Percentiles rank a stretch among this genome's conserved stretches.
phyloP scores from a whole-genome alignment of 2,329 filamentous ascomycete genomes.

The Fusarium verticillioides region DNA sequence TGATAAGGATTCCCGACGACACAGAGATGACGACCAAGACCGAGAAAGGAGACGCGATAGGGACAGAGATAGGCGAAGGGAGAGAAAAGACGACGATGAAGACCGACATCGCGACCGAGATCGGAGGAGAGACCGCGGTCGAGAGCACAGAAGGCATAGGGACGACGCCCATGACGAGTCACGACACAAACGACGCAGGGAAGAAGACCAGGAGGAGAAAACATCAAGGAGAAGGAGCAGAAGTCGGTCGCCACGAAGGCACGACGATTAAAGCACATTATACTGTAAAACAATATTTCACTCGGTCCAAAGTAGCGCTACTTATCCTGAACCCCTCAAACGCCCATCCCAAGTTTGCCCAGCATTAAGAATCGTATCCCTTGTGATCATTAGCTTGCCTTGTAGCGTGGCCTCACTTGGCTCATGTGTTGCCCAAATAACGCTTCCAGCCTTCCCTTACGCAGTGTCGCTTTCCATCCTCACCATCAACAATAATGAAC shows the following conservation, averaged over 20 bases:
- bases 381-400: slow-evolving; percentile 7
- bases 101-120: slow-evolving; percentile 41
- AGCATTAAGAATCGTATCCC: slow-evolving; percentile 17
- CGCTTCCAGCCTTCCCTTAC: slow-evolving; percentile 84
- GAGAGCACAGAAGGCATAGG: slow-evolving; percentile 45
- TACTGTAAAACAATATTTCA: slow-evolving; percentile 35
- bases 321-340: slow-evolving; percentile 34
- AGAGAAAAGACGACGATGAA: slow-evolving; percentile 39
- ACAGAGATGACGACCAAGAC: slow-evolving; percentile 46
- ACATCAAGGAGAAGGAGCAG: slow-evolving; percentile 48
- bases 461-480: slow-evolving; percentile 74
- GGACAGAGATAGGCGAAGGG: slow-evolving; percentile 34
- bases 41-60: slow-evolving; percentile 40
- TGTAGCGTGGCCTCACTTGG: neutral
- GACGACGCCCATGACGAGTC: slow-evolving; percentile 46
- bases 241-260: slow-evolving; percentile 56
- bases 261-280: slow-evolving; percentile 42
- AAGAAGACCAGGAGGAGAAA: slow-evolving; percentile 43
- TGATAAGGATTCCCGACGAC: slow-evolving; percentile 46
- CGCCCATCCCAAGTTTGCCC: slow-evolving; percentile 38
- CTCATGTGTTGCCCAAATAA: slow-evolving; percentile 66
- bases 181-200: slow-evolving; percentile 41
- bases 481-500: slow-evolving; percentile 76
- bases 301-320: slow-evolving; percentile 17
- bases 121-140: slow-evolving; percentile 35